phyloP scores from a whole-genome alignment of 78 protist genomes.

The Chrysochromulina parva region DNA sequence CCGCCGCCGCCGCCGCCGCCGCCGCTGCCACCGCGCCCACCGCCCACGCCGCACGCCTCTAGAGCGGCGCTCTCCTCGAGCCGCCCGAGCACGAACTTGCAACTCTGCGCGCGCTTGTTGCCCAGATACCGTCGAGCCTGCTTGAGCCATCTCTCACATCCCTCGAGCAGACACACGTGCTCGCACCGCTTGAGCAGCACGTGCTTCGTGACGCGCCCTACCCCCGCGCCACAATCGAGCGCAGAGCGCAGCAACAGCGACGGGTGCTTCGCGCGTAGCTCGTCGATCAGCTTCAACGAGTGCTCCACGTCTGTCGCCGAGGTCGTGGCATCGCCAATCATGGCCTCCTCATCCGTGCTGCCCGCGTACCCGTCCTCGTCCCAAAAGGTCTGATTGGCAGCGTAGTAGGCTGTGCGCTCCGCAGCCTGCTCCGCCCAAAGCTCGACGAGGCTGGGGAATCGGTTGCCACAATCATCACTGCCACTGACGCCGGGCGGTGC shows the following conservation, averaged over 20 bases:
- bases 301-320: neutral
- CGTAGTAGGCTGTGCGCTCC: neutral
- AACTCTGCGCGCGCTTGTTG: neutral
- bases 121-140: neutral
- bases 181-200: neutral
- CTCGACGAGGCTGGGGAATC: neutral
- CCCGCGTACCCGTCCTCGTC: slow-evolving; percentile 1
- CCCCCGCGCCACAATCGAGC: slow-evolving; percentile 2
- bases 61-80: neutral
- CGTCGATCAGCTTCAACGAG: neutral
- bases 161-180: neutral
- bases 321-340: neutral
- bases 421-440: neutral
- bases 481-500: too few species aligned
- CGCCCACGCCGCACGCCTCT: too few species aligned
- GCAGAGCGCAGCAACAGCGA: neutral
- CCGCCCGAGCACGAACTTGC: neutral
- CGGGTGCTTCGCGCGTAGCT: neutral
- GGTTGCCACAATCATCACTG: neutral
- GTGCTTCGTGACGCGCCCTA: slow-evolving; percentile 8
- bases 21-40: too few species aligned
- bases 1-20: too few species aligned
- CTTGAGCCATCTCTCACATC: neutral
- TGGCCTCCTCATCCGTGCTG: neutral
- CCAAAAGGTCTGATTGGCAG: neutral